phyloP scores from a whole-genome alignment of 2,329 filamentous ascomycete genomes.

The Huntiella savannae region DNA sequence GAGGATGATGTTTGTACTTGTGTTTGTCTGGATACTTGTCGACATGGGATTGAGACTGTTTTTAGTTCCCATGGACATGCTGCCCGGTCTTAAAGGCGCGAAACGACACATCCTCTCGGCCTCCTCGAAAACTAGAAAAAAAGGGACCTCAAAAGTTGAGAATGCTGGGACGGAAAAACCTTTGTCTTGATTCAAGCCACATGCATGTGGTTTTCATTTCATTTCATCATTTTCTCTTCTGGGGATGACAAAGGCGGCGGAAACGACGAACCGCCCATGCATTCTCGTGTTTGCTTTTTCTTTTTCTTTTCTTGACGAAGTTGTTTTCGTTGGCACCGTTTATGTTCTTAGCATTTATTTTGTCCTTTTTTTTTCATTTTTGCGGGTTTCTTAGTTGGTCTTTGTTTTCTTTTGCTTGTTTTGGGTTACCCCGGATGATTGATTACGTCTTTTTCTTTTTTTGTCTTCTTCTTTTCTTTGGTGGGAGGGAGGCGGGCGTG shows the following conservation, averaged over 20 bases:
- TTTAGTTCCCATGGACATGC: too few species aligned
- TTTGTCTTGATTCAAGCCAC: too few species aligned
- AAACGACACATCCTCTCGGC: too few species aligned
- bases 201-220: neutral
- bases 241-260: neutral
- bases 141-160: neutral
- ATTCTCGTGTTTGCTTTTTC: slow-evolving; percentile 1
- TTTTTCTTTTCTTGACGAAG: neutral
- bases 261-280: neutral
- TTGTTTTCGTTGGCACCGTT: neutral
- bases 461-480: slow-evolving; percentile 14
- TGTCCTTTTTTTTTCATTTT: slow-evolving; percentile 10
- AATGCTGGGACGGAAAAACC: too few species aligned
- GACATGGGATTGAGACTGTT: neutral
- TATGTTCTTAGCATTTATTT: slow-evolving; percentile 1
- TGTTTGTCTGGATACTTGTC: neutral
- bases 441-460: neutral
- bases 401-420: too few species aligned
- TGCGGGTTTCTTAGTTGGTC: too few species aligned
- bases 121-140: neutral
- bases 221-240: neutral
- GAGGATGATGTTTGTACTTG: neutral
- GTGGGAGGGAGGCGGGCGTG: neutral
- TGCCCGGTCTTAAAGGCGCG: too few species aligned
- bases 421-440: too few species aligned